Conservation (phyloP, 495 filamentous ascomycete genomes). For the Penicillium maclennaniae region DNA sequence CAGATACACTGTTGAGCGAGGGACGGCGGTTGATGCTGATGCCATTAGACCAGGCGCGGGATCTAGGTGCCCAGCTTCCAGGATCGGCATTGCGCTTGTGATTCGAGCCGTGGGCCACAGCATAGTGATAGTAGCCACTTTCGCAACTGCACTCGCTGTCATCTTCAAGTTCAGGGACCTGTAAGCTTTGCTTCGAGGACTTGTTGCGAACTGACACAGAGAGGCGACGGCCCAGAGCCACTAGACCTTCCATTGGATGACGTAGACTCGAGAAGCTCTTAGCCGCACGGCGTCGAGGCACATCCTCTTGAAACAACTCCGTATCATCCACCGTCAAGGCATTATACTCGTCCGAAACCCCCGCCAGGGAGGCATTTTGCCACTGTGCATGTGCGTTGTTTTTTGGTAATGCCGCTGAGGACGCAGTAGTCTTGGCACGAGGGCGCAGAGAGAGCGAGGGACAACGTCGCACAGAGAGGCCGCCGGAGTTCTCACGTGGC, state of each 20-base stretch:
- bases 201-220: conserved; percentile 44
- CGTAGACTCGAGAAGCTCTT: conserved; percentile 48
- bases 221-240: conserved; percentile 42
- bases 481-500: conserved; percentile 27
- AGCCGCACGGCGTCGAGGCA: conserved; percentile 35
- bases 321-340: conserved; percentile 35
- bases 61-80: conserved; percentile 20
- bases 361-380: conserved; percentile 26
- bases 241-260: conserved; percentile 44
- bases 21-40: conserved; percentile 37
- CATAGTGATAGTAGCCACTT: conserved; percentile 9
- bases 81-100: conserved; percentile 21
- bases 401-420: conserved; percentile 21
- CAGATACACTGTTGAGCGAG: conserved; percentile 39
- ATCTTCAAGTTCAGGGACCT: conserved; percentile 14
- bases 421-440: conserved; percentile 33
- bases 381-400: conserved; percentile 25
- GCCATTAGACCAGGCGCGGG: conserved; percentile 25
- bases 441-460: conserved; percentile 36
- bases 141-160: conserved; percentile 1
- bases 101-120: conserved; percentile 4
- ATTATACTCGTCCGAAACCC: conserved; percentile 25
- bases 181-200: conserved; percentile 34
- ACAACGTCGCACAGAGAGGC: conserved; percentile 30
- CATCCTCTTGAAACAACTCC: conserved; percentile 32